These are phyloP conservation scores for Aspergillus sp. DNA, from an alignment of 2,329 filamentous ascomycete genomes.

Conservation along the genomic window DNA sequence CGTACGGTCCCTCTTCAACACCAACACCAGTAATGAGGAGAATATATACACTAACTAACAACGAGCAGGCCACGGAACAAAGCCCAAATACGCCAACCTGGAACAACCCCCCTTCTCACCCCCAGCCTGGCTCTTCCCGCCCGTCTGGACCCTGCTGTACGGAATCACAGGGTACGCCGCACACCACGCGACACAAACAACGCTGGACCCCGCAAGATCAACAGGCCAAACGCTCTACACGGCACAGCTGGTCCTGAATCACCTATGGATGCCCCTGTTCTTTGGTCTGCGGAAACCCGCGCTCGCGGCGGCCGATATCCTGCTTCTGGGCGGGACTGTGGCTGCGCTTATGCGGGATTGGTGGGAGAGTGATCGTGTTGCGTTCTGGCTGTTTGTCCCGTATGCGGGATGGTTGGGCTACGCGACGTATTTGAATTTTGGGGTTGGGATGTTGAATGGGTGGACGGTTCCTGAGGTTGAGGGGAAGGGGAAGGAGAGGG, in stretches of 20 bases:
- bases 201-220: conserved; percentile 42
- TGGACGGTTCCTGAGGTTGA: conserved; percentile 49
- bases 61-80: conserved; percentile 27
- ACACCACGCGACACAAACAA: conserved; percentile 60
- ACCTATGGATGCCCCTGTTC: conserved; percentile 91
- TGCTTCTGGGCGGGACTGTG: conserved; percentile 69
- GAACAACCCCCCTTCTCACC: conserved; percentile 54
- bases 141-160: conserved; percentile 60
- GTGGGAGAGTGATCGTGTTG: conserved; percentile 69
- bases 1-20: conserved; percentile 15
- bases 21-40: neutral
- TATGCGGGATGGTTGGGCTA: conserved; percentile 87
- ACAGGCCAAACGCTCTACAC: conserved; percentile 75
- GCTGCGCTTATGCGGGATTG: conserved; percentile 75
- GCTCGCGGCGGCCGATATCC: conserved; percentile 72
- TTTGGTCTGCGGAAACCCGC: conserved; percentile 74
- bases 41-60: neutral
- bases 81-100: conserved; percentile 38
- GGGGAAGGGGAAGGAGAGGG: conserved; percentile 16
- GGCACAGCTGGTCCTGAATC: conserved; percentile 79
- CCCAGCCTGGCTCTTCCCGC: conserved; percentile 58
- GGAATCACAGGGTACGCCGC: conserved; percentile 83
- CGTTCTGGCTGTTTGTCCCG: conserved; percentile 73
- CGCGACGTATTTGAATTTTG: conserved; percentile 78
- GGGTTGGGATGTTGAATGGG: conserved; percentile 65